Evolutionary conservation across 2,329 filamentous ascomycete species (phyloP).

Genomic region (Sphaerostilbella broomeana): DNA sequence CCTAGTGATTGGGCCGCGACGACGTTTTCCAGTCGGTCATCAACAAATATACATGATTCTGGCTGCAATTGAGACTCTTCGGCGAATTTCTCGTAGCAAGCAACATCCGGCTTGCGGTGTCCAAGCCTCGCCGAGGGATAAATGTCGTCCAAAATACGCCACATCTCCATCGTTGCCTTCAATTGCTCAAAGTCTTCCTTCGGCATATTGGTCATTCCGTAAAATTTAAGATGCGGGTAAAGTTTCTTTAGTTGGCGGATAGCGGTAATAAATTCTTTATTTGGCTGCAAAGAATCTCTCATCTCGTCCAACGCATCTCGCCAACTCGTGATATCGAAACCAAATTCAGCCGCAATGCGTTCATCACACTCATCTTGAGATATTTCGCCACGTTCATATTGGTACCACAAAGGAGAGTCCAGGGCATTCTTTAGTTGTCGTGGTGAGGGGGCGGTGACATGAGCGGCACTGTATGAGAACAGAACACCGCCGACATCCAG

Average conservation of each 20-base stretch:
- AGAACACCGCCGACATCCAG: too few relatives aligned
- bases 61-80: not conserved
- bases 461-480: too few relatives aligned
- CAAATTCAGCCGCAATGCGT: not conserved
- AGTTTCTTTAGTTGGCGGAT: not conserved
- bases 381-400: conserved; percentile 4
- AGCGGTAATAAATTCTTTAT: not conserved
- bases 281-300: not conserved
- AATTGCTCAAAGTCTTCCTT: not conserved
- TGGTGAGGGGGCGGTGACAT: not conserved
- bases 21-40: conserved; percentile 1
- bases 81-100: not conserved
- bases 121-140: not conserved
- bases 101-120: not conserved
- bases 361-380: conserved; percentile 5
- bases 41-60: not conserved
- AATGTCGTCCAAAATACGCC: conserved; percentile 5
- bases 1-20: conserved; percentile 1
- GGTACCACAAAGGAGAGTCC: conserved; percentile 5
- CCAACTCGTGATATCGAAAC: not conserved
- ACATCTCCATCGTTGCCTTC: not conserved
- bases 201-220: conserved; percentile 7
- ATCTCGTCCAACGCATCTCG: not conserved
- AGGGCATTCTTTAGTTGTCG: not conserved
- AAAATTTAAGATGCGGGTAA: not conserved